A percentile compares a stretch with the other conserved stretches of the same genome.
phyloP scores from a whole-genome alignment of 805 yeast species.

The Saturnispora hagleri region DNA sequence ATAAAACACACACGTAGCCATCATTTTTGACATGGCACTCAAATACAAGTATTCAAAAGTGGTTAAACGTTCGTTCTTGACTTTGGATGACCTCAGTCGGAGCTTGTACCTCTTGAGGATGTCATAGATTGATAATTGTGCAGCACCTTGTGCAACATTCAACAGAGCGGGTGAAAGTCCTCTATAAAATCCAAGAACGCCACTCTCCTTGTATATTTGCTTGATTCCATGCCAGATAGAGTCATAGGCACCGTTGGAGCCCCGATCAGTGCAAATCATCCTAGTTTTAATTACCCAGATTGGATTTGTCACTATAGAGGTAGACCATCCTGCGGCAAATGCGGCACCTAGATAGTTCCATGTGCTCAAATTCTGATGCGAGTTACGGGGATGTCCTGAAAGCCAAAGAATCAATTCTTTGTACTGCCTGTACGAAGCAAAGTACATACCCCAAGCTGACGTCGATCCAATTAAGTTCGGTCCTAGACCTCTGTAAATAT shows the following conservation, averaged over 20 bases:
- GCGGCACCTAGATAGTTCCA: conserved; percentile 46
- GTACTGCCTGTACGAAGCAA: conserved; percentile 60
- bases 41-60: conserved; percentile 53
- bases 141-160: conserved; percentile 81
- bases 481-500: conserved; percentile 62
- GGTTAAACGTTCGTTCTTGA: conserved; percentile 24
- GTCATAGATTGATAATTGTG: conserved; percentile 83
- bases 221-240: conserved; percentile 48
- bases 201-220: conserved; percentile 43
- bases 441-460: conserved; percentile 83
- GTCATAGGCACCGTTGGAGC: conserved; percentile 42
- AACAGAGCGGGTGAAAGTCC: conserved; percentile 72
- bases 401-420: conserved; percentile 28
- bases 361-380: conserved; percentile 32
- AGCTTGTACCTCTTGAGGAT: conserved; percentile 42
- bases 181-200: conserved; percentile 66
- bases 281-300: conserved; percentile 94
- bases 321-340: conserved; percentile 62
- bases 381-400: conserved; percentile 9
- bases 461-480: conserved; percentile 82
- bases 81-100: conserved; percentile 6
- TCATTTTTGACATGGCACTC: conserved; percentile 59
- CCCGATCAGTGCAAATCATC: conserved; percentile 50
- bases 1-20: conserved; percentile 60
- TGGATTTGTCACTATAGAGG: conserved; percentile 79